Conservation (phyloP, 176 grass and related monocot species). For the Alopecurus myosuroides region DNA sequence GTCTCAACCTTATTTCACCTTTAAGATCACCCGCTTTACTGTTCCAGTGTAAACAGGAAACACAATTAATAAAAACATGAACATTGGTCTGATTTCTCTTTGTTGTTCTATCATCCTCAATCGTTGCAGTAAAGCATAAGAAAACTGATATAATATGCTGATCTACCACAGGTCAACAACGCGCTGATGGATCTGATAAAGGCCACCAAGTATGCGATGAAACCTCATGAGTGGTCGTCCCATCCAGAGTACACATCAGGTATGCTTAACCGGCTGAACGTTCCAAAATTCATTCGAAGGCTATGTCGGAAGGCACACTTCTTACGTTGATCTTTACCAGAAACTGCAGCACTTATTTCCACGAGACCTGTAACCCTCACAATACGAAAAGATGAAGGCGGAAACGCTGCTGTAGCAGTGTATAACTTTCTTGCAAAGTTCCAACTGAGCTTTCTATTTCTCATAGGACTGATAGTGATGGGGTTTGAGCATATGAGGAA, state of each 20-base stretch:
- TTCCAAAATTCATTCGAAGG: slow-evolving; percentile 1
- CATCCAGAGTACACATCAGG: slow-evolving; percentile 62
- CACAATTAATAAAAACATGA: background rate
- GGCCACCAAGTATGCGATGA: slow-evolving; percentile 52
- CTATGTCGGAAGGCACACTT: slow-evolving; percentile 17
- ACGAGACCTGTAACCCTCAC: slow-evolving; percentile 31
- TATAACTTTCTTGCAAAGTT: slow-evolving; percentile 89
- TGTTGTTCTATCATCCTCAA: background rate
- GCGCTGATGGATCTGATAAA: slow-evolving; percentile 82
- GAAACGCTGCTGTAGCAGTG: slow-evolving; percentile 43
- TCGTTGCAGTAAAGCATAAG: background rate
- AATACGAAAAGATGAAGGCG: slow-evolving; percentile 50
- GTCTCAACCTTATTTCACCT: background rate
- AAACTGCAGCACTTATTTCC: slow-evolving; percentile 57
- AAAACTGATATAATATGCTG: background rate
- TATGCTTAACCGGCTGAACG: slow-evolving; percentile 18
- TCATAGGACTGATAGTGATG: slow-evolving; percentile 80
- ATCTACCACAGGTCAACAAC: slow-evolving; percentile 59
- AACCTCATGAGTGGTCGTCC: slow-evolving; percentile 67
- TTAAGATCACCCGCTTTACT: background rate
- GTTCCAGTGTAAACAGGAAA: background rate
- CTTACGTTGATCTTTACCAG: slow-evolving; percentile 40
- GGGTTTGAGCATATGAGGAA: slow-evolving; percentile 81
- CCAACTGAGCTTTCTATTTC: slow-evolving; percentile 86
- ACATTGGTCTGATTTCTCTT: background rate